These are phyloP conservation scores for Bryoerythrophyllum caledonicum DNA, from an alignment of 225 moss, liverwort and hornwort genomes.

Conservation along the genomic window DNA sequence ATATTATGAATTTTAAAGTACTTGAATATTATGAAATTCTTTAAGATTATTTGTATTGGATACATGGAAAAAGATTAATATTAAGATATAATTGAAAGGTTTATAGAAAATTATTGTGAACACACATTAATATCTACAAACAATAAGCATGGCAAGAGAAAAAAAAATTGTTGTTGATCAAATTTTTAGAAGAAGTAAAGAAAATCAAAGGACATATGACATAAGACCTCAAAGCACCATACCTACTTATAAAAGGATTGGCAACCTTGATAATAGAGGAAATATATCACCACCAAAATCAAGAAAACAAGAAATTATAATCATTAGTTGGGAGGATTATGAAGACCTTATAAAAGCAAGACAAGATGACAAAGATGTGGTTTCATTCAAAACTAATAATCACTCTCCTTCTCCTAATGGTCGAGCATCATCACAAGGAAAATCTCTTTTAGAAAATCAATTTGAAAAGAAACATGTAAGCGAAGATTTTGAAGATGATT, in stretches of 20 bases:
- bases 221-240: constrained; percentile 34
- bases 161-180: constrained; percentile 33
- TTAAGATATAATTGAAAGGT: background rate
- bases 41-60: background rate
- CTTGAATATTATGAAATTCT: no score
- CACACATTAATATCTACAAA: background rate
- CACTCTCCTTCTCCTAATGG: constrained; percentile 18
- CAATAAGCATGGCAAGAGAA: constrained; percentile 27
- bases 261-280: constrained; percentile 5
- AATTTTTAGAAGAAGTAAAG: constrained; percentile 28
- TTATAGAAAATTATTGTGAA: background rate
- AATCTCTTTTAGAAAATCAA: constrained; percentile 11
- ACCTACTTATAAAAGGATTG: constrained; percentile 20
- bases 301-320: constrained; percentile 38
- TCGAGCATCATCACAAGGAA: constrained; percentile 24
- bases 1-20: background rate
- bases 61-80: background rate
- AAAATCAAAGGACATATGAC: constrained; percentile 12
- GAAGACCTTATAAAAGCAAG: constrained; percentile 50
- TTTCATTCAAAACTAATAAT: constrained; percentile 6
- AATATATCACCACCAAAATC: constrained; percentile 25
- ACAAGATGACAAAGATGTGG: constrained; percentile 34
- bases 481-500: constrained; percentile 17
- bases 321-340: constrained; percentile 48
- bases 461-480: background rate